Conservation (phyloP, 2,329 filamentous ascomycete species). For the Hymenoscyphus fraxineus region DNA sequence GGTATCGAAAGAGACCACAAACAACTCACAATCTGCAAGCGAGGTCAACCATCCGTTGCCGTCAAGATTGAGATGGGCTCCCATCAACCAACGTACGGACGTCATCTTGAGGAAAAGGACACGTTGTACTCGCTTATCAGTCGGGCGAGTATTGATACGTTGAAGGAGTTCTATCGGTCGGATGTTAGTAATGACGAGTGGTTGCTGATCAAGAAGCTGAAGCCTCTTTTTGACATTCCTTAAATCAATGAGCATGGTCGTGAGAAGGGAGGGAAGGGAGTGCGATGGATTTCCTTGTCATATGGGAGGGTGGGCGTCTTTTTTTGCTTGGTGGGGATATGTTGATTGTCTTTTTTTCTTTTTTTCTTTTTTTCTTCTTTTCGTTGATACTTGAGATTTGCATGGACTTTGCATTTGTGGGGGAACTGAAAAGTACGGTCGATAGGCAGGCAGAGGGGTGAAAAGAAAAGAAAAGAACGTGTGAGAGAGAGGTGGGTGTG, state of each 20-base stretch:
- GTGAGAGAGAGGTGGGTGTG: neutral
- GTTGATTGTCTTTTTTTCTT: neutral
- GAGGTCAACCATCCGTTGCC: slow-evolving; percentile 93
- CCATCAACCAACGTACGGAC: slow-evolving; percentile 90
- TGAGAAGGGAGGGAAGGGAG: neutral
- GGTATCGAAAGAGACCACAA: slow-evolving; percentile 98
- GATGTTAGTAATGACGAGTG: slow-evolving; percentile 93
- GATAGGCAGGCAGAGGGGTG: no score
- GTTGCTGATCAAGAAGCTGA: slow-evolving; percentile 90
- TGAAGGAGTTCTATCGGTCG: slow-evolving; percentile 91
- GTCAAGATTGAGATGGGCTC: slow-evolving; percentile 94
- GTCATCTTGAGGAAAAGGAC: slow-evolving; percentile 91
- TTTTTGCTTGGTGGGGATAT: neutral
- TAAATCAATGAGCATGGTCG: slow-evolving; percentile 9
- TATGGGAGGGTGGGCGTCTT: neutral
- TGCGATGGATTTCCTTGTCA: neutral
- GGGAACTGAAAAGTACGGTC: neutral
- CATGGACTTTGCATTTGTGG: neutral
- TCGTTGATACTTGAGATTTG: no score
- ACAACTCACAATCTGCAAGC: slow-evolving; percentile 85
- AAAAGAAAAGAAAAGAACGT: neutral
- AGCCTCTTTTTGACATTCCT: slow-evolving; percentile 83
- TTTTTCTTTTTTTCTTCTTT: neutral
- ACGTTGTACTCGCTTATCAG: slow-evolving; percentile 84
- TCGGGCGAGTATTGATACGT: slow-evolving; percentile 81